Percentiles rank a stretch among this genome's conserved stretches.
Conservation (phyloP, 192 early-diverging fungal genomes). For the Diversispora epigaea region DNA sequence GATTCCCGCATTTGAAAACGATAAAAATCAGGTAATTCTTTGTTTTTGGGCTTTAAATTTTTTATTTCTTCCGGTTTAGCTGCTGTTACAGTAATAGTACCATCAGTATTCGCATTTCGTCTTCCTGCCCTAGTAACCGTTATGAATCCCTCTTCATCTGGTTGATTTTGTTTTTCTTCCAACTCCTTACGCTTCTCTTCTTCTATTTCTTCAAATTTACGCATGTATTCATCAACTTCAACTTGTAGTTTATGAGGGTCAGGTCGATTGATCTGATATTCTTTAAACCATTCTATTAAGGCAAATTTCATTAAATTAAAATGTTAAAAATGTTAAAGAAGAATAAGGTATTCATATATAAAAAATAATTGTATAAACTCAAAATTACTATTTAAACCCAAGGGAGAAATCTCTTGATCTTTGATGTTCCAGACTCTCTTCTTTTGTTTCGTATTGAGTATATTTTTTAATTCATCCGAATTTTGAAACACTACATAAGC, state of each 20-base stretch:
- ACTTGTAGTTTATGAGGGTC: constrained; percentile 47
- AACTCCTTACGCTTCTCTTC: constrained; percentile 65
- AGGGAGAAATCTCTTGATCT: constrained; percentile 35
- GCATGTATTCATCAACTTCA: constrained; percentile 73
- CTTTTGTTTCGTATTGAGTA: constrained; percentile 60
- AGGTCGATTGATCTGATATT: constrained; percentile 39
- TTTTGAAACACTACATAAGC: constrained; percentile 74
- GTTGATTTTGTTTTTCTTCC: constrained; percentile 67
- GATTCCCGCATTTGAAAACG: constrained; percentile 92
- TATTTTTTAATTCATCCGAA: constrained; percentile 60
- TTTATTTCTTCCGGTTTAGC: constrained; percentile 55
- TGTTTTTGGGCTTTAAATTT: constrained; percentile 73
- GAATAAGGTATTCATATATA: background rate
- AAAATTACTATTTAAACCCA: constrained; percentile 3
- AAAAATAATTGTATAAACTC: background rate
- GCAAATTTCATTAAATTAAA: background rate
- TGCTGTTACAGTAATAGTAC: constrained; percentile 60
- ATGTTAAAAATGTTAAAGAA: background rate
- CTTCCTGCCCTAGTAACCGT: constrained; percentile 72
- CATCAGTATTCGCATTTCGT: constrained; percentile 68
- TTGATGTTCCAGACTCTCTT: constrained; percentile 59
- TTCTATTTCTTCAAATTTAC: constrained; percentile 75
- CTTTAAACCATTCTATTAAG: constrained; percentile 41
- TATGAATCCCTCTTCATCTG: constrained; percentile 93
- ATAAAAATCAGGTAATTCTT: constrained; percentile 88